Evolutionary conservation across 1,284 basidiomycete genomes (phyloP), one percentile per base, ranked within the genome.

Genomic region (Cutaneotrichosporon mucoides): DNA sequence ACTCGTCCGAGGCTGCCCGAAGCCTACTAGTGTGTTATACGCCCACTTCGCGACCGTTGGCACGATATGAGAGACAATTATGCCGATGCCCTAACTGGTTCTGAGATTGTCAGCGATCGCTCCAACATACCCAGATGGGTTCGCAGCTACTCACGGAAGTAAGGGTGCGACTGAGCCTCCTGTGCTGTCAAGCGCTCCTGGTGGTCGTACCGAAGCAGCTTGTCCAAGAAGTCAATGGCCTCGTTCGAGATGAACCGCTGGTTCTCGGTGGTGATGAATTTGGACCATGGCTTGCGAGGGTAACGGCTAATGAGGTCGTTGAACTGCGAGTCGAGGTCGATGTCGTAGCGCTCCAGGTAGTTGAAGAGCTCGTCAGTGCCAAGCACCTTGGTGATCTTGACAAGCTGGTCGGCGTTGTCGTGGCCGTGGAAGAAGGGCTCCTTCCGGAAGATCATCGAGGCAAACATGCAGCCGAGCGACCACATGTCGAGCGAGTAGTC

Each of bases 371-470:
- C 94, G 68, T 98, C 95, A 5, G 95, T 98, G 16, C 95, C 95
- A 55, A 99, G 84, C 51, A 99, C 94, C 79, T 97, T 97, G 60
- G 92, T 88, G 66, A 99, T 99, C 82, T 97, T 98, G 72, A 98
- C 95, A 52, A 99, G 82, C 76, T 99, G 95, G 79, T 99, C 96
- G 74, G 95, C 96, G 78, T 99, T 99, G 79, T 98, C 94, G 76
- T 97, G 94, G 11, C 95, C 95, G 73, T 99, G 95, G 85, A 99
- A 99, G 82, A 99, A 96, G n/a, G 95, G 95, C 75, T 99, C 95
- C 79, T 98, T 98, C 68, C 95, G 86, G 85, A 99, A 98, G 74
- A 99, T 99, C 92, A 98, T 96, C n/a, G 89, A 92, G 11, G 92
- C 92, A 77, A 97, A 97, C 92, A 97, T 98, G 79, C 95, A 98